These are phyloP conservation scores for Heteromeles arbutifolia DNA, from an alignment of 306 rosid genomes.

Conservation along the genomic window DNA sequence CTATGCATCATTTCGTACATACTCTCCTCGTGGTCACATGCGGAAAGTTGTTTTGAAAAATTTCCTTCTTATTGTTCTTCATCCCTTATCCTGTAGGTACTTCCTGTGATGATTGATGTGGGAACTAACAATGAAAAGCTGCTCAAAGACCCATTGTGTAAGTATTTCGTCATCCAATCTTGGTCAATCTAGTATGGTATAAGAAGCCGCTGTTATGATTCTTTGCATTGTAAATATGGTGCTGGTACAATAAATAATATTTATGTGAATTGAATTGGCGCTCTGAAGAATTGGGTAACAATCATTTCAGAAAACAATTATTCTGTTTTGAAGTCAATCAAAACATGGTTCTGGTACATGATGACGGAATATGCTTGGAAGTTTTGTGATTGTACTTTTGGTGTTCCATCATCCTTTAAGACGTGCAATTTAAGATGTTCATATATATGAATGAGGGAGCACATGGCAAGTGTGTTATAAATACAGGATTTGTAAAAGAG, in stretches of 20 bases:
- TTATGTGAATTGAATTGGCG: not conserved
- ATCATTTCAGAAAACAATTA: not conserved
- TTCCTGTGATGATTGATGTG: conserved; percentile 97
- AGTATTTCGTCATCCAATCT: conserved; percentile 28
- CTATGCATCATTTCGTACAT: not conserved
- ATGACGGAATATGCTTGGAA: not conserved
- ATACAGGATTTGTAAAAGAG: not conserved
- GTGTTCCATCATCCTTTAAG: not conserved
- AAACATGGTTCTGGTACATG: not conserved
- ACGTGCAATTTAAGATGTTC: not conserved
- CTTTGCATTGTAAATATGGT: not conserved
- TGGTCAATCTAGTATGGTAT: conserved; percentile 7
- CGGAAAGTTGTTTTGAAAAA: not conserved
- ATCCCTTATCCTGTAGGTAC: conserved; percentile 45
- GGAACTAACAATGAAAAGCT: conserved; percentile 91
- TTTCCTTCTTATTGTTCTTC: not conserved
- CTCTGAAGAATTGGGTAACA: not conserved
- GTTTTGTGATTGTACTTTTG: not conserved
- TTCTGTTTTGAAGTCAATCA: not conserved
- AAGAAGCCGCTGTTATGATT: not conserved
- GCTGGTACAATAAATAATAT: not conserved
- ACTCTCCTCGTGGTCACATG: not conserved
- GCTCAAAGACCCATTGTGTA: conserved; percentile 77
- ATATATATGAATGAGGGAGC: not conserved
- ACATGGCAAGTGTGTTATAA: not conserved